phyloP scores from a whole-genome alignment of 495 filamentous ascomycete species.

The Bryoglossum gracile region DNA sequence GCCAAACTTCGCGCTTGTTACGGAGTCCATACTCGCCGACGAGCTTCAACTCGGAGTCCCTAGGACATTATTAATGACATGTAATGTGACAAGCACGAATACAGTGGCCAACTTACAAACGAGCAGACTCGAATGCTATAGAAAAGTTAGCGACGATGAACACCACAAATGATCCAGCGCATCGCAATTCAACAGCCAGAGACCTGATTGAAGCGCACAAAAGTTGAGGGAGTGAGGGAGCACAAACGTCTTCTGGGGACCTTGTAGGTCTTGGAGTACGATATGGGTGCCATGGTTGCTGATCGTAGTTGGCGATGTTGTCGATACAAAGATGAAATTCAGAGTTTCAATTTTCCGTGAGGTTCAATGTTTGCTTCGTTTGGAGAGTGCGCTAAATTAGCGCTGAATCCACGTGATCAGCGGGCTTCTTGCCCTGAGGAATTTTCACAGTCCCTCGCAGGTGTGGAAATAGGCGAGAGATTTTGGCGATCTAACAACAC shows the following conservation, averaged over 20 bases:
- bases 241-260: slow-evolving; percentile 33
- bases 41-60: slow-evolving; percentile 98
- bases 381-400: too few species aligned
- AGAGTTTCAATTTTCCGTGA: too few species aligned
- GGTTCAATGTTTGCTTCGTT: too few species aligned
- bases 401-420: too few species aligned
- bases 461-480: neutral
- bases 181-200: neutral
- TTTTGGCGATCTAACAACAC: neutral
- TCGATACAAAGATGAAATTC: neutral
- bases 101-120: slow-evolving; percentile 99
- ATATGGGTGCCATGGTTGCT: slow-evolving; percentile 33
- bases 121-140: slow-evolving; percentile 91
- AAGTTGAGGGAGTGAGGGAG: neutral
- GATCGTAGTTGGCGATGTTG: slow-evolving; percentile 13
- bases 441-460: slow-evolving; percentile 1
- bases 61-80: slow-evolving; percentile 78
- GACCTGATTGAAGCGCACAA: neutral
- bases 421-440: too few species aligned
- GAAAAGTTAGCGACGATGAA: slow-evolving; percentile 28
- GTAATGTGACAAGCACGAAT: slow-evolving; percentile 91
- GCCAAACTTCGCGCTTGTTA: slow-evolving; percentile 99
- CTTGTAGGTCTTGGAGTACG: slow-evolving; percentile 98
- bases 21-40: slow-evolving; percentile 98
- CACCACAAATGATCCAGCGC: neutral